These are phyloP conservation scores for Meira nashicola DNA, from an alignment of 1,284 basidiomycete genomes.

Conservation along the genomic window DNA sequence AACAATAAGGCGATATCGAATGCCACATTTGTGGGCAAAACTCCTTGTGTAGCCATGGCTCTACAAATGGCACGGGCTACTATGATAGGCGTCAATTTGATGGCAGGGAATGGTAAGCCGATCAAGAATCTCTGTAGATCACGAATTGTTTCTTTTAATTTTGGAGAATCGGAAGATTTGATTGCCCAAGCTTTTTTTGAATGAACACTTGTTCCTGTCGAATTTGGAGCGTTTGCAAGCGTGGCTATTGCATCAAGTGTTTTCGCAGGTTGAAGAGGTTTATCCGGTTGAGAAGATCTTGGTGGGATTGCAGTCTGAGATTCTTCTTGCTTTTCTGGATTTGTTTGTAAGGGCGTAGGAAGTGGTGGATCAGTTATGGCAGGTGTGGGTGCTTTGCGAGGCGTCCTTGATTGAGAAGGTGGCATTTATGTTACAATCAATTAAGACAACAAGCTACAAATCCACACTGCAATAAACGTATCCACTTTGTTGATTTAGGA, in stretches of 20 bases:
- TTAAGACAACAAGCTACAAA: too few relatives aligned
- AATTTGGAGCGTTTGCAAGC: background rate
- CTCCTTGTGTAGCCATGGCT: slow-evolving; percentile 29
- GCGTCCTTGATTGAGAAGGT: background rate
- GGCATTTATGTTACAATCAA: too few relatives aligned
- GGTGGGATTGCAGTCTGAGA: background rate
- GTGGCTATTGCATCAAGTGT: background rate
- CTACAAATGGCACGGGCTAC: slow-evolving; percentile 35
- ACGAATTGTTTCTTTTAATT: slow-evolving; percentile 1
- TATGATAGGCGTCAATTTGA: slow-evolving; percentile 34
- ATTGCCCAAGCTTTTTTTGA: slow-evolving; percentile 4
- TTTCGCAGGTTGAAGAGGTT: background rate
- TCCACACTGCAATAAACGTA: too few relatives aligned
- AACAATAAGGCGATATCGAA: slow-evolving; percentile 53
- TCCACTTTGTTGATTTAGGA: too few relatives aligned
- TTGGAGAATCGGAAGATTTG: background rate
- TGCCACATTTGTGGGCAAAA: slow-evolving; percentile 49
- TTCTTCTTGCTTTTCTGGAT: background rate
- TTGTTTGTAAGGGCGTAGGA: slow-evolving; percentile 3
- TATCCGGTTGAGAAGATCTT: background rate
- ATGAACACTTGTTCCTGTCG: background rate
- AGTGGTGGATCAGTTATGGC: slow-evolving; percentile 2
- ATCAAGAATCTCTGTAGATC: slow-evolving; percentile 23
- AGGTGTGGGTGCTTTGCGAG: background rate
- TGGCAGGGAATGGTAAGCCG: slow-evolving; percentile 41